These are phyloP conservation scores for Priceomyces carsonii DNA, from an alignment of 805 yeast species.

Conservation along the genomic window DNA sequence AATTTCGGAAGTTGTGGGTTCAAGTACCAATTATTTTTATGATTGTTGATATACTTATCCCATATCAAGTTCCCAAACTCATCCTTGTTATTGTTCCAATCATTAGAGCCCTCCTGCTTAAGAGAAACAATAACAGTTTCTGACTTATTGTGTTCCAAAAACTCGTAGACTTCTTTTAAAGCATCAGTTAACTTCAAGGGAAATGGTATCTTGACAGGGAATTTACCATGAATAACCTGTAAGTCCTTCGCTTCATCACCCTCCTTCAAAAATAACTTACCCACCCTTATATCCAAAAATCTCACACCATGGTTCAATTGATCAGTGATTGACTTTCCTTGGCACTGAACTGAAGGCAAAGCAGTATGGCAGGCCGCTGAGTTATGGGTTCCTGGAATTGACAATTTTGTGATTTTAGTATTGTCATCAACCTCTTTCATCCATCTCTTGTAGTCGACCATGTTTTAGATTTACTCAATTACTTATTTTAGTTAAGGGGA, in stretches of 20 bases:
- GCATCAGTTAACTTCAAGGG: constrained; percentile 53
- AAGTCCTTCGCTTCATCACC: constrained; percentile 54
- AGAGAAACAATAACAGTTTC: constrained; percentile 69
- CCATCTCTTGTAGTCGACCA: constrained; percentile 54
- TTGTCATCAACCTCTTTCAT: constrained; percentile 53
- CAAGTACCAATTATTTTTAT: constrained; percentile 61
- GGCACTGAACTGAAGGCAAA: constrained; percentile 77
- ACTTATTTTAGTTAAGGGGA: background rate
- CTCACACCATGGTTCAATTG: constrained; percentile 77
- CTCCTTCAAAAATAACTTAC: constrained; percentile 55
- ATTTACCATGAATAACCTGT: constrained; percentile 72
- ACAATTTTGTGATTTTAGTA: constrained; percentile 49
- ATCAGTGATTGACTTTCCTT: constrained; percentile 55
- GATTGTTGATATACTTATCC: constrained; percentile 52
- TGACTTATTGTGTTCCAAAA: constrained; percentile 50
- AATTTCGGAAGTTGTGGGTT: constrained; percentile 55
- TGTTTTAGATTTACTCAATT: constrained; percentile 16
- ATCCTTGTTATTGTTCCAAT: constrained; percentile 62
- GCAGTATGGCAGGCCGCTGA: constrained; percentile 73
- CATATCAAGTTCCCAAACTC: constrained; percentile 66
- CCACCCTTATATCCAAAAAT: constrained; percentile 67
- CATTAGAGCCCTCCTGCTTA: constrained; percentile 72
- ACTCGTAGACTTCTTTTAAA: constrained; percentile 59
- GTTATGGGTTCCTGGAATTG: constrained; percentile 87
- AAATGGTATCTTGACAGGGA: constrained; percentile 66